Evolutionary conservation across 345 rosid species (phyloP).

Genomic region (Cardamine occulta): DNA sequence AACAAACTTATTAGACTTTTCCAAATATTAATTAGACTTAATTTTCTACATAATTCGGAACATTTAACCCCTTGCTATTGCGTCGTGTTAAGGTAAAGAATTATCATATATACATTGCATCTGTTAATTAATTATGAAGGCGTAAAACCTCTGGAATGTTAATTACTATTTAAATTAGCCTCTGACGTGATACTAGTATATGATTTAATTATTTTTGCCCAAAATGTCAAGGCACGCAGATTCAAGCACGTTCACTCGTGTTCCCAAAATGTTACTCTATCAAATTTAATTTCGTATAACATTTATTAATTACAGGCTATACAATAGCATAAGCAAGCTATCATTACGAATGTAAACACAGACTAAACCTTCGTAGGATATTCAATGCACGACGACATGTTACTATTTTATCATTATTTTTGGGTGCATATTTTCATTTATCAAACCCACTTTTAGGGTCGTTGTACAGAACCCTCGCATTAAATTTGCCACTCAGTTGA

Average conservation of each 20-base stretch:
- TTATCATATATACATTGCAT: constrained; percentile 13
- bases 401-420: constrained; percentile 11
- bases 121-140: neutral
- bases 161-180: neutral
- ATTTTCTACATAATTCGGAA: neutral
- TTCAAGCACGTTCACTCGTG: constrained; percentile 44
- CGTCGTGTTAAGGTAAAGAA: constrained; percentile 7
- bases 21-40: neutral
- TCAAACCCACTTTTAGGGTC: constrained; percentile 27
- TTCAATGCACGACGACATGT: constrained; percentile 43
- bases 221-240: constrained; percentile 46
- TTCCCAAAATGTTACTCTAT: constrained; percentile 41
- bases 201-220: constrained; percentile 26
- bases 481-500: constrained; percentile 27
- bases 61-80: neutral
- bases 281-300: constrained; percentile 22
- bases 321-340: constrained; percentile 36
- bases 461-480: constrained; percentile 36
- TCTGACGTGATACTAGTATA: constrained; percentile 38
- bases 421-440: constrained; percentile 17
- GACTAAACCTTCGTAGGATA: constrained; percentile 20
- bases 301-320: constrained; percentile 19
- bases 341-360: constrained; percentile 19
- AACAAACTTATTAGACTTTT: constrained; percentile 7
- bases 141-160: constrained; percentile 17